phyloP scores from a whole-genome alignment of 1,284 basidiomycete species.

The Tetrapyrgos nigripes region DNA sequence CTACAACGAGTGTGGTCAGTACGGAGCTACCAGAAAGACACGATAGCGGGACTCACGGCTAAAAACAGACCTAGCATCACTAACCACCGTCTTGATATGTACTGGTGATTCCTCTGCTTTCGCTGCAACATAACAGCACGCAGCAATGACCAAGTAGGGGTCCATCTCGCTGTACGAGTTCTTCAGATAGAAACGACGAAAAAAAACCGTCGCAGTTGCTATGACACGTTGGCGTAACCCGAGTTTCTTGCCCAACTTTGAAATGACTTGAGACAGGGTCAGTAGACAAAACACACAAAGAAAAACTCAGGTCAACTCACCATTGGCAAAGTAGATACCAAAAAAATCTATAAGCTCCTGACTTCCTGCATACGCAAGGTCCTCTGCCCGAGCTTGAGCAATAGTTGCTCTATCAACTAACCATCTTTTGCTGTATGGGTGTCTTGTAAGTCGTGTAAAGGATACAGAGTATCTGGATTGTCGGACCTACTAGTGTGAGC shows the following conservation, averaged over 20 bases:
- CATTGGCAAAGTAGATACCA: conserved; percentile 85
- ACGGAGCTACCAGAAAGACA: background rate
- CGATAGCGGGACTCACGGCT: conserved; percentile 57
- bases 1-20: background rate
- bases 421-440: conserved; percentile 83
- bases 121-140: conserved; percentile 94
- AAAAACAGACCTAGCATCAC: conserved; percentile 83
- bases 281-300: conserved; percentile 3
- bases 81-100: conserved; percentile 93
- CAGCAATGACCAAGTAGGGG: conserved; percentile 90
- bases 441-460: conserved; percentile 21
- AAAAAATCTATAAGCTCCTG: conserved; percentile 80
- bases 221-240: conserved; percentile 88
- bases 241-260: conserved; percentile 87
- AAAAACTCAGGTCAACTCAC: conserved; percentile 46
- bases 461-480: background rate
- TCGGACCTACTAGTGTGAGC: conserved; percentile 70
- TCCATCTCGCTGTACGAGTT: conserved; percentile 95
- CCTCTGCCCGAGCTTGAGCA: conserved; percentile 74
- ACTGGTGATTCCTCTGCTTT: conserved; percentile 97
- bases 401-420: conserved; percentile 83
- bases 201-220: conserved; percentile 93
- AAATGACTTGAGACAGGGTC: conserved; percentile 63
- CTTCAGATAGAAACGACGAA: conserved; percentile 94
- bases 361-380: conserved; percentile 79